These are phyloP conservation scores for Agrocybe praecox DNA, from an alignment of 768 basidiomycete species.

Conservation along the genomic window DNA sequence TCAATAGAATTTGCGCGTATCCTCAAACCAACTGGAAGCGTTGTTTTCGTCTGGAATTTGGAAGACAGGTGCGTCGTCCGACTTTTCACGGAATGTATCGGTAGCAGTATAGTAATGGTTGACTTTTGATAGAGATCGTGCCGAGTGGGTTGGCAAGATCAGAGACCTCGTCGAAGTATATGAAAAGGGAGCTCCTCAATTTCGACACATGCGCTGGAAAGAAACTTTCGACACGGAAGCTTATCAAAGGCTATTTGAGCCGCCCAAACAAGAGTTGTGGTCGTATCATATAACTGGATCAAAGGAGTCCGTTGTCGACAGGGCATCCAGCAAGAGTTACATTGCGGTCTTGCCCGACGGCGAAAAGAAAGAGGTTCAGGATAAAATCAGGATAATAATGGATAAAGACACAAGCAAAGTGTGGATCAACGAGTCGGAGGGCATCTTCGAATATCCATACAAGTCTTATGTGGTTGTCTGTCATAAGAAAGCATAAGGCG, in stretches of 20 bases:
- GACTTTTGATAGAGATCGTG: constrained; percentile 39
- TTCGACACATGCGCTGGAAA: constrained; percentile 76
- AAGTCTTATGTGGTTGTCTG: constrained; percentile 61
- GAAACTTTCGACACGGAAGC: constrained; percentile 62
- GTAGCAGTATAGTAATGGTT: not conserved
- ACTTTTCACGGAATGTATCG: too few species aligned
- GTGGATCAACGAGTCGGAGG: constrained; percentile 77
- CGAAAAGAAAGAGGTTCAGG: constrained; percentile 55
- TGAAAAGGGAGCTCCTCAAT: constrained; percentile 81
- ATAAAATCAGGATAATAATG: constrained; percentile 57
- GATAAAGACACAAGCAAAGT: constrained; percentile 58
- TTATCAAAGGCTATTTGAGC: constrained; percentile 62
- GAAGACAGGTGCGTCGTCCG: constrained; percentile 63
- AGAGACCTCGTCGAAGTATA: constrained; percentile 70
- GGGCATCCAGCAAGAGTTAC: constrained; percentile 86
- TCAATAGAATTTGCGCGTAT: constrained; percentile 78
- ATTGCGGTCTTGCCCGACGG: constrained; percentile 62
- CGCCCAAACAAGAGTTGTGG: constrained; percentile 60
- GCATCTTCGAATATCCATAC: constrained; percentile 83
- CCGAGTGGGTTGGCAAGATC: constrained; percentile 75
- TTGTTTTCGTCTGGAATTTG: constrained; percentile 88
- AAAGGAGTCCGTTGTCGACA: constrained; percentile 57
- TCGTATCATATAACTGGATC: constrained; percentile 53
- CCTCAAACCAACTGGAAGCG: constrained; percentile 71
- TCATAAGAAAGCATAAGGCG: constrained; percentile 26